phyloP scores from a whole-genome alignment of 2,329 filamentous ascomycete genomes.

The Talaromyces verruculosus region DNA sequence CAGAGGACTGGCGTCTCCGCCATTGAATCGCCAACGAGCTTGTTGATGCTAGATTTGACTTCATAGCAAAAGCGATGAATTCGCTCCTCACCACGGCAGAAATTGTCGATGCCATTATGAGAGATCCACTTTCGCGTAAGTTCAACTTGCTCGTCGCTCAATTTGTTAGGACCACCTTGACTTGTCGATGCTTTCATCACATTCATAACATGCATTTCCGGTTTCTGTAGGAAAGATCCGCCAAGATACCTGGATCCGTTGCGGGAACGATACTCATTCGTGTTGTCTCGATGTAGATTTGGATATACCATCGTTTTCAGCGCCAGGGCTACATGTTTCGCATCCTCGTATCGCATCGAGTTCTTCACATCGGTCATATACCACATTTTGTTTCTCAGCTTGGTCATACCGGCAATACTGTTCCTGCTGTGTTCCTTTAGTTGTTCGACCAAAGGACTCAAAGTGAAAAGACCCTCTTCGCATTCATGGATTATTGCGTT shows the following conservation, averaged over 20 bases:
- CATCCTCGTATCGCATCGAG: constrained; percentile 83
- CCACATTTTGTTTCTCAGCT: constrained; percentile 96
- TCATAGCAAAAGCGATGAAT: constrained; percentile 94
- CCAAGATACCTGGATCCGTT: constrained; percentile 49
- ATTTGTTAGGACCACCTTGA: constrained; percentile 88
- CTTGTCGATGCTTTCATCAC: constrained; percentile 78
- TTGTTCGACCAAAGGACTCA: constrained; percentile 77
- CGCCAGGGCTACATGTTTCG: constrained; percentile 79
- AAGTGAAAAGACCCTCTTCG: constrained; percentile 63
- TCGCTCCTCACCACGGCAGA: constrained; percentile 90
- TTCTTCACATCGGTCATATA: constrained; percentile 92
- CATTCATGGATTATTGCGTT: constrained; percentile 37
- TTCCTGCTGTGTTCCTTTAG: constrained; percentile 71
- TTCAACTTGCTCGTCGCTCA: constrained; percentile 92
- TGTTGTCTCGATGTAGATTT: constrained; percentile 33
- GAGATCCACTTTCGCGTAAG: constrained; percentile 81
- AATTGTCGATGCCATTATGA: constrained; percentile 80
- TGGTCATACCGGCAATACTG: constrained; percentile 71
- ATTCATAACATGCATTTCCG: constrained; percentile 82
- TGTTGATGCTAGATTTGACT: constrained; percentile 79
- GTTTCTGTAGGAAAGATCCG: constrained; percentile 68
- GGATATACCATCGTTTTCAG: constrained; percentile 81
- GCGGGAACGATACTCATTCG: constrained; percentile 39
- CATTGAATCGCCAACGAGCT: constrained; percentile 80
- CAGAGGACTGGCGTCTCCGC: constrained; percentile 83